phyloP scores from a whole-genome alignment of 306 rosid genomes.

The Rosa persica region DNA sequence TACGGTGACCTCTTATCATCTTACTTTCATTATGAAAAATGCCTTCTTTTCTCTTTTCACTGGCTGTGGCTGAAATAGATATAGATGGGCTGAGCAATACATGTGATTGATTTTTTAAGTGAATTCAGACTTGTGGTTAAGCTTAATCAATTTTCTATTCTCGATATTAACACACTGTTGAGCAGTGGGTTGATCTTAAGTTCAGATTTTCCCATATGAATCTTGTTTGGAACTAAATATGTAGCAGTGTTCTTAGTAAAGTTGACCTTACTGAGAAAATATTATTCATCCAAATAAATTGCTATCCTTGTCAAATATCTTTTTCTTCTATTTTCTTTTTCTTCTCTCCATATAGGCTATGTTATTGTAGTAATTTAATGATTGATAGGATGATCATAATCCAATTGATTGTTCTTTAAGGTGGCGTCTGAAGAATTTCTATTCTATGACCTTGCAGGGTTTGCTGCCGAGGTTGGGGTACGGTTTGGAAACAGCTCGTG shows the following conservation, averaged over 20 bases:
- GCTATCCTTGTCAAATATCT: neutral
- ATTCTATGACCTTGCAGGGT: conserved; percentile 42
- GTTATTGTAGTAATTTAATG: neutral
- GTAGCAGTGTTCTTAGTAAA: neutral
- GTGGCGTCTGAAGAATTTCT: conserved; percentile 4
- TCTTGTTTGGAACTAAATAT: neutral
- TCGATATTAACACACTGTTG: neutral
- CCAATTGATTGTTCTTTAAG: conserved; percentile 1
- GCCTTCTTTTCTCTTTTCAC: neutral
- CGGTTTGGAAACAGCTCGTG: conserved; percentile 61
- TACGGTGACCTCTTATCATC: conserved; percentile 25
- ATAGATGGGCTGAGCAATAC: neutral
- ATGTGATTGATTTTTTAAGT: neutral
- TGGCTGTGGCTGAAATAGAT: neutral
- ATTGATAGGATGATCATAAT: neutral
- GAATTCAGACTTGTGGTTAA: neutral
- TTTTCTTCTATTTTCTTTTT: neutral
- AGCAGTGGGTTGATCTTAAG: neutral
- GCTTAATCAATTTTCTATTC: neutral
- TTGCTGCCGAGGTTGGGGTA: conserved; percentile 75
- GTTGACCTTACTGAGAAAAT: neutral
- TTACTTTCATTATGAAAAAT: neutral
- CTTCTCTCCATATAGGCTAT: neutral
- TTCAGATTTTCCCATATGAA: neutral
- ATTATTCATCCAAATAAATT: neutral